Evolutionary conservation across 805 yeast species (phyloP), one percentile per base, ranked within the genome.

Genomic region (Yamadazyma sp.): DNA sequence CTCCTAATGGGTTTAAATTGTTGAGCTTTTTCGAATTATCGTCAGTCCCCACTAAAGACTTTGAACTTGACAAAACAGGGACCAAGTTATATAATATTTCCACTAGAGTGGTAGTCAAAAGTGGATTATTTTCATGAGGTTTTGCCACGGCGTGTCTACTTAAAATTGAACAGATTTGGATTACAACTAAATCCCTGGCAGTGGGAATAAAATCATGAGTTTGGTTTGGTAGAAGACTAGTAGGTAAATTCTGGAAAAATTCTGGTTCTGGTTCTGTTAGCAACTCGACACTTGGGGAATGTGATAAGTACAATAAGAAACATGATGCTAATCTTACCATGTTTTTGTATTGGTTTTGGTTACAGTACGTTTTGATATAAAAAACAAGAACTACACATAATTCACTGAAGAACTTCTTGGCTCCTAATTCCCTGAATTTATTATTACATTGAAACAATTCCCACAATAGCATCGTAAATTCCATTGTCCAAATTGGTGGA

Each of bases 381-480:
- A 73, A 84, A 6, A 80, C 49, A 13, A 84, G 56, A 2, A 73
- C 56, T 0, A 83, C 60, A 27, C 75, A 55, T 26, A 84, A 55
- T 45, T 81, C 82, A 20, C 71, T 64, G 2, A 79, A 73, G 42
- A 69, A 67, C 29, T 69, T 64, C 10, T 69, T 65, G 1, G 47
- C 54, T 2, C 58, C 44, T 17, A 52, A 18, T 2, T 70, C 56
- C 39, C 70, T 69, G 48, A 82, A 80, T 31, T 57, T 58, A 39
- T 66, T 67, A 58, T 91, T 91, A 47, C 87, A 80, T 51, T 86
- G 91, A 22, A 76, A 59, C 27, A 87, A 59, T 48, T 85, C 95
- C 85, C 95, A 86, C 11, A 84, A 45, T 7, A 89, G 52, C 52
- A 82, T 69, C 5, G 77, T 56, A n/a, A 75, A 52, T 49, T 82